Base-by-base conservation (phyloP, 176 grass and related monocot species). In the Triticum turgidum region DNA sequence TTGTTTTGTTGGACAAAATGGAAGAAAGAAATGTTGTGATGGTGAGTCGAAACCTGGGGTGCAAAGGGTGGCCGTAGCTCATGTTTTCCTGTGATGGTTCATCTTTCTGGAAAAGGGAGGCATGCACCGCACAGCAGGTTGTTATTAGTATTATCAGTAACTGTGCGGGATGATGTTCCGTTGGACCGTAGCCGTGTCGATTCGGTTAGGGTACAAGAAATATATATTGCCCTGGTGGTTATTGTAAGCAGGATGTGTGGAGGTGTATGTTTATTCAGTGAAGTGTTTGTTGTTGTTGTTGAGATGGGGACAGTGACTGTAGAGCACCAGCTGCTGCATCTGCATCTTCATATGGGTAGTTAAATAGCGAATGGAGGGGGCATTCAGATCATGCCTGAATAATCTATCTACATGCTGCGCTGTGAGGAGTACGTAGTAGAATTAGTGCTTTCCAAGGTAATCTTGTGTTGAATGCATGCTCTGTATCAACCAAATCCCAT, bases 1-100 rank as follows among this genome's bases (percentile, higher is more conserved):
- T 59, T 51, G 67, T 74, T 79, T 80, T 37, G 85, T 61, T 24
- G 68, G 76, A 61, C 9, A 87, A 51, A 39, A 32, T 80, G 69
- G 62, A 80, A 65, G 13, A 80, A 62, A 80, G 58, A 42, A 81
- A 32, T 77, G 61, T 5, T 77, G 61, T 5, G 34, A 3, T 21
- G 32, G 15, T 44, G 13, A 67, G 45, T 73, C 65, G 9, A 33
- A 44, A 41, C 15, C 30, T 32, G 84, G 13, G 25, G 24, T 62
- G 25, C 11, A n/a, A 49, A 85, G 41, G 58, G 7, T 45, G 71
- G 25, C 56, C 59, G 58, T 83, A 68, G 38, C 51, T 13, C 29
- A 3, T 12, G 72, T 74, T 37, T 13, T 75, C 34, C 44, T 82
- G 20, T 59, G 18, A 27, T 61, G 3, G 54, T 84, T 84, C 44